phyloP scores from a whole-genome alignment of 352 stramenopile genomes.

The Pseudoperonospora humuli region DNA sequence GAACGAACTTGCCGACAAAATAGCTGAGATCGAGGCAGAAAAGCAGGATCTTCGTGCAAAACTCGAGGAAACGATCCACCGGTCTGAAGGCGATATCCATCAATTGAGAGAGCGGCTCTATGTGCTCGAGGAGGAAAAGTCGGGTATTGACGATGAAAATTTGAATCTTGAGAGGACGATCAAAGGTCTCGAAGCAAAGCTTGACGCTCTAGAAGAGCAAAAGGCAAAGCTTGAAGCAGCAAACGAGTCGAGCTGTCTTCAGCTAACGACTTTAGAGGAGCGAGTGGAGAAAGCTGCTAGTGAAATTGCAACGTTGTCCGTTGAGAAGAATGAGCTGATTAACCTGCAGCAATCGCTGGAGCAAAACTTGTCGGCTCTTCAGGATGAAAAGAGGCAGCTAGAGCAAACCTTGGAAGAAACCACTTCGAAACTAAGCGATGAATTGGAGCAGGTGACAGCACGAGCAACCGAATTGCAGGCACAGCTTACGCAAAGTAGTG shows the following conservation, averaged over 20 bases:
- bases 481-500: conserved; percentile 11
- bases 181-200: conserved; percentile 27
- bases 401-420: conserved; percentile 34
- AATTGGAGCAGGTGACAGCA: conserved; percentile 17
- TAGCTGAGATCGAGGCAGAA: conserved; percentile 46
- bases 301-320: conserved; percentile 21
- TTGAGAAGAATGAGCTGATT: conserved; percentile 21
- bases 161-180: conserved; percentile 29
- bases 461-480: conserved; percentile 15
- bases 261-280: conserved; percentile 19
- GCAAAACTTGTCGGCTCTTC: conserved; percentile 21
- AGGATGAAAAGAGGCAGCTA: conserved; percentile 35
- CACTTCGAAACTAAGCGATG: conserved; percentile 16
- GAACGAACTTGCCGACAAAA: conserved; percentile 47
- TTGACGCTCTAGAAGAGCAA: conserved; percentile 28
- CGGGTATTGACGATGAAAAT: conserved; percentile 28
- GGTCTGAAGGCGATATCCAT: conserved; percentile 44
- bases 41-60: conserved; percentile 36
- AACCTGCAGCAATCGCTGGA: conserved; percentile 30
- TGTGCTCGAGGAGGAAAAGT: conserved; percentile 42
- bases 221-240: conserved; percentile 28
- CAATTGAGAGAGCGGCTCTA: conserved; percentile 36
- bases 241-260: conserved; percentile 15
- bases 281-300: conserved; percentile 10
- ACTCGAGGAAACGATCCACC: conserved; percentile 29